phyloP scores from a whole-genome alignment of 75 land plant species.

The Sequoiadendron giganteum region DNA sequence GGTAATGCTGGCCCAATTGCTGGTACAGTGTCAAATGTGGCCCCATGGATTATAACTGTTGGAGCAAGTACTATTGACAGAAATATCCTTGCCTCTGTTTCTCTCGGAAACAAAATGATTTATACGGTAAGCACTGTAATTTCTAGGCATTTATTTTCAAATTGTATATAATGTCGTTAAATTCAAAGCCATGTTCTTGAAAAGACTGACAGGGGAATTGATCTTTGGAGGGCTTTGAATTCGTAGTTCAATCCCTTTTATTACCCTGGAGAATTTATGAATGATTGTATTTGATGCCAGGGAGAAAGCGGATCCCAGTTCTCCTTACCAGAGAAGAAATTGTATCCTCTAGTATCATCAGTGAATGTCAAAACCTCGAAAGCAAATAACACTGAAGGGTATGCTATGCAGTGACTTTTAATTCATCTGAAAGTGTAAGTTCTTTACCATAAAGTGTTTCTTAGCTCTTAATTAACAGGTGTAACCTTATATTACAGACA shows the following conservation, averaged over 20 bases:
- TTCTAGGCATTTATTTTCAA: not conserved
- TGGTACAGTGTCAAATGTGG: conserved; percentile 24
- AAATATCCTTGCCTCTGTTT: conserved; percentile 8
- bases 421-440: not conserved
- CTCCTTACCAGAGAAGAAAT: conserved; percentile 5
- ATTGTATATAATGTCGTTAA: not conserved
- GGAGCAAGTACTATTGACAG: conserved; percentile 33
- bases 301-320: conserved; percentile 19
- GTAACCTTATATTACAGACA: conserved; percentile 10
- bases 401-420: not conserved
- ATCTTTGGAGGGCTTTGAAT: not conserved
- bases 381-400: not conserved
- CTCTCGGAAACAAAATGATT: conserved; percentile 16
- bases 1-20: conserved; percentile 28
- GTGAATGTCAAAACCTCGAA: conserved; percentile 10
- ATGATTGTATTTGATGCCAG: conserved; percentile 4
- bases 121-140: conserved; percentile 9
- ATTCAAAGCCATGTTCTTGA: not conserved
- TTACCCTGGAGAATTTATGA: not conserved
- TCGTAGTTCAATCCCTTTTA: not conserved
- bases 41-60: conserved; percentile 41
- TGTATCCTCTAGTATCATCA: conserved; percentile 21
- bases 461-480: not conserved
- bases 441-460: not conserved
- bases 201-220: not conserved